phyloP scores from a whole-genome alignment of 768 basidiomycete genomes.

The Naganishia friedmannii region DNA sequence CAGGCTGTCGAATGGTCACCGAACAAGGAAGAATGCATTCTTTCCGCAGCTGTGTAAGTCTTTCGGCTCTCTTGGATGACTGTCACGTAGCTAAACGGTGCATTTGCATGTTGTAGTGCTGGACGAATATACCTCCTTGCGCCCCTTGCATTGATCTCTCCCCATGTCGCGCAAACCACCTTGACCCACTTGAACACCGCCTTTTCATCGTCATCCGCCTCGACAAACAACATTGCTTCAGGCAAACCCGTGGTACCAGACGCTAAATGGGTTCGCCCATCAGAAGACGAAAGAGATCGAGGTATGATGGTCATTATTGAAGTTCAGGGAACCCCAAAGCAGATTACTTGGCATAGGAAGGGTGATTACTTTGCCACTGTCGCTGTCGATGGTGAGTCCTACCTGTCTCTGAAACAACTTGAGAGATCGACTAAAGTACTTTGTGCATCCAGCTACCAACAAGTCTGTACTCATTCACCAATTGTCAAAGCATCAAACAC shows the following conservation, averaged over 20 bases:
- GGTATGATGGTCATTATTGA: conserved; percentile 54
- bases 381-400: conserved; percentile 63
- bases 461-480: conserved; percentile 95
- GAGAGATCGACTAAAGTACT: conserved; percentile 4
- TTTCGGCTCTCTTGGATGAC: neutral
- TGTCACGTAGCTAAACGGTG: neutral
- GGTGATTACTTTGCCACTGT: conserved; percentile 96
- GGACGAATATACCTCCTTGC: conserved; percentile 56
- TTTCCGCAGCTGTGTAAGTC: conserved; percentile 75
- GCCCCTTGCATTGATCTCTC: conserved; percentile 57
- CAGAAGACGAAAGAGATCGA: conserved; percentile 50
- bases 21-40: conserved; percentile 71
- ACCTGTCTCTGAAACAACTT: neutral
- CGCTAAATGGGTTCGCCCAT: conserved; percentile 53
- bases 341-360: conserved; percentile 85
- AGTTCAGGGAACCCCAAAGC: conserved; percentile 60
- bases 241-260: conserved; percentile 47
- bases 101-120: conserved; percentile 12
- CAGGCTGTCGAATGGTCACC: conserved; percentile 92
- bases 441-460: conserved; percentile 59
- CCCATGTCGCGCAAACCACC: conserved; percentile 65
- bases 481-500: conserved; percentile 84
- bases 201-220: conserved; percentile 56
- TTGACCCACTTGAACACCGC: conserved; percentile 63
- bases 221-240: conserved; percentile 40